Conservation (phyloP, 768 basidiomycete genomes). For the Termitomyces sp. region DNA sequence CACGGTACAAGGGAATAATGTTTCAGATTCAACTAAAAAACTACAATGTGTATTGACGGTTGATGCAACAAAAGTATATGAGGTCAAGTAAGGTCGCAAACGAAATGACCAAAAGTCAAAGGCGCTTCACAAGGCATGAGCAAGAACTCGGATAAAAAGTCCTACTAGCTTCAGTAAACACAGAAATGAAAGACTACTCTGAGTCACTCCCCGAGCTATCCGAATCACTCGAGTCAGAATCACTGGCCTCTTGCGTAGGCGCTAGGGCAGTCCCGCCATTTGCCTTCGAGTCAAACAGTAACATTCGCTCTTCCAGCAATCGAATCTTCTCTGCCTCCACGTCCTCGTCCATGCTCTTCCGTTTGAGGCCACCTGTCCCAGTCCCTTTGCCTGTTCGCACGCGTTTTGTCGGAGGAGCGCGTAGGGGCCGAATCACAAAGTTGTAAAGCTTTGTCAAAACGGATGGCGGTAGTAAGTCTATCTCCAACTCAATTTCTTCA, state of each 20-base stretch:
- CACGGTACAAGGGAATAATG: constrained; percentile 11
- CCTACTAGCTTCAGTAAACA: constrained; percentile 11
- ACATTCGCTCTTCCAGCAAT: constrained; percentile 82
- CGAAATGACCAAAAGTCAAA: constrained; percentile 7
- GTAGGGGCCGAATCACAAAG: constrained; percentile 80
- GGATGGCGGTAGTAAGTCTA: constrained; percentile 80
- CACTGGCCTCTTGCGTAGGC: constrained; percentile 51
- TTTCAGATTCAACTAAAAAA: constrained; percentile 34
- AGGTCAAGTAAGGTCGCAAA: constrained; percentile 7
- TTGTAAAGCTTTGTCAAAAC: constrained; percentile 95
- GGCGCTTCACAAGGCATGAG: constrained; percentile 7
- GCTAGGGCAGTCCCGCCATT: constrained; percentile 31
- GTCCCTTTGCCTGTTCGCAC: constrained; percentile 69
- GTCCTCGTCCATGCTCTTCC: constrained; percentile 96
- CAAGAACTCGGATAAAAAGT: constrained; percentile 11
- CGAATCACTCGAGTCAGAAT: constrained; percentile 74
- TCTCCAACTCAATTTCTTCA: constrained; percentile 98
- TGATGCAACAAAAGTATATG: constrained; percentile 36
- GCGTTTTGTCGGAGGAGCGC: constrained; percentile 61
- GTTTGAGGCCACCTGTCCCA: constrained; percentile 85
- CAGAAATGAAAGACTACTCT: constrained; percentile 44
- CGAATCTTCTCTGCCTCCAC: constrained; percentile 95
- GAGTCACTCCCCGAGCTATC: constrained; percentile 84
- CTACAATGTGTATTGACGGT: constrained; percentile 40
- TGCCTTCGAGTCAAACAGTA: constrained; percentile 66